A percentile compares a stretch with the other conserved stretches of the same genome.
phyloP scores from a whole-genome alignment of 768 basidiomycete genomes.

The Coprinopsis sp. region DNA sequence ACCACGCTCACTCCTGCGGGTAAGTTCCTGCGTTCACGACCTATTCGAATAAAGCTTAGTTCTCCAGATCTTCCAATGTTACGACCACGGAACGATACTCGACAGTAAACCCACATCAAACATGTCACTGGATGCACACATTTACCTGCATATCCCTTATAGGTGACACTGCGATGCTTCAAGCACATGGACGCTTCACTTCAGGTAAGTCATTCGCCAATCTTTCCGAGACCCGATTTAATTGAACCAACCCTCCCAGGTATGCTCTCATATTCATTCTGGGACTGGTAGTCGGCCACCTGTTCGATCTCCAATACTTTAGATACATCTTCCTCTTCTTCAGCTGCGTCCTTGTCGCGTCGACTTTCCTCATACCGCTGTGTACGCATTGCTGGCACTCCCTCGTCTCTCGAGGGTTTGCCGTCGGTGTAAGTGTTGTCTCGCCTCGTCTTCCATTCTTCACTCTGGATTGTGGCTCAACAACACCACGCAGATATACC shows the following conservation, averaged over 20 bases:
- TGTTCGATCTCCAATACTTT: constrained; percentile 74
- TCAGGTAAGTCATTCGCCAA: constrained; percentile 37
- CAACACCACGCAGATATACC: constrained; percentile 30
- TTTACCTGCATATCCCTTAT: too few species aligned
- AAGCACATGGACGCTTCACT: constrained; percentile 76
- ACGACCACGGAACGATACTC: constrained; percentile 56
- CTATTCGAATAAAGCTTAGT: background rate
- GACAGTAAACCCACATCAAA: constrained; percentile 46
- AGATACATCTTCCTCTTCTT: constrained; percentile 44
- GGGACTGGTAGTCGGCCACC: constrained; percentile 56
- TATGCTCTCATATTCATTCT: constrained; percentile 61
- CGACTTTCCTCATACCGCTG: constrained; percentile 65
- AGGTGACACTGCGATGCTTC: background rate
- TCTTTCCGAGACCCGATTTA: background rate
- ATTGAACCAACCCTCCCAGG: constrained; percentile 28
- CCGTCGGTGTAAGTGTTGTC: constrained; percentile 47
- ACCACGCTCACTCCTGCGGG: constrained; percentile 76
- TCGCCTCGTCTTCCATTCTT: constrained; percentile 3
- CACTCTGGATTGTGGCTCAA: background rate
- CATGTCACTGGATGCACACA: constrained; percentile 49
- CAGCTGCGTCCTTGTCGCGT: constrained; percentile 45
- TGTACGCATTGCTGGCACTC: constrained; percentile 78
- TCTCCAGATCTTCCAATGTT: constrained; percentile 63
- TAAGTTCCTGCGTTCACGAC: constrained; percentile 39
- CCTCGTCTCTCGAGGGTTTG: constrained; percentile 67